Conservation (phyloP, 2,329 filamentous ascomycete species). For the Lasiodiplodia hormozganensis region DNA sequence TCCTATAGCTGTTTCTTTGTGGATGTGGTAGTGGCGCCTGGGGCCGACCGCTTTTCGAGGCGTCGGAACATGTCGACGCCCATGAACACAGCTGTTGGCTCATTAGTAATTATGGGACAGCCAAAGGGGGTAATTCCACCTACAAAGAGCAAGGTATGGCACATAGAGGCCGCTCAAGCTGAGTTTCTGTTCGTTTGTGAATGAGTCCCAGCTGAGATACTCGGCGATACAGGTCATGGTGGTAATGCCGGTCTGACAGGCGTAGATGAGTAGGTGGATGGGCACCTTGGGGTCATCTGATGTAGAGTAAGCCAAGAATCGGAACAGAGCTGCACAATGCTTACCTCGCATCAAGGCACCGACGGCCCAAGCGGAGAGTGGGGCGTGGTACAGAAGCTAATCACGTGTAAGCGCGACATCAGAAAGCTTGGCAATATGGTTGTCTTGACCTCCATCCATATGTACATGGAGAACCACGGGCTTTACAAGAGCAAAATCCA, state of each 20-base stretch:
- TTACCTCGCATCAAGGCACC: slow-evolving; percentile 60
- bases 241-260: slow-evolving; percentile 65
- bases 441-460: slow-evolving; percentile 58
- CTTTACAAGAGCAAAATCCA: neutral
- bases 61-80: slow-evolving; percentile 27
- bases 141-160: slow-evolving; percentile 39
- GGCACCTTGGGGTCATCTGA: slow-evolving; percentile 65
- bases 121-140: neutral
- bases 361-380: slow-evolving; percentile 66
- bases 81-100: slow-evolving; percentile 22
- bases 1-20: slow-evolving; percentile 18
- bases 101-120: neutral
- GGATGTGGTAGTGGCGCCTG: neutral
- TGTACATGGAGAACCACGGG: slow-evolving; percentile 64
- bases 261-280: slow-evolving; percentile 66
- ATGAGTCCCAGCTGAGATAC: slow-evolving; percentile 59
- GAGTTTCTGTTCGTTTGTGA: slow-evolving; percentile 41
- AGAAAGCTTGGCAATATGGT: slow-evolving; percentile 13
- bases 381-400: slow-evolving; percentile 63
- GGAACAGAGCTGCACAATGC: neutral
- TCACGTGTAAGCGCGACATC: slow-evolving; percentile 13
- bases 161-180: slow-evolving; percentile 47
- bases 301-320: slow-evolving; percentile 3
- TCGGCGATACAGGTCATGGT: slow-evolving; percentile 69
- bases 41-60: slow-evolving; percentile 8